phyloP scores from a whole-genome alignment of 805 yeast genomes.

The Schizosaccharomyces japonicus region DNA sequence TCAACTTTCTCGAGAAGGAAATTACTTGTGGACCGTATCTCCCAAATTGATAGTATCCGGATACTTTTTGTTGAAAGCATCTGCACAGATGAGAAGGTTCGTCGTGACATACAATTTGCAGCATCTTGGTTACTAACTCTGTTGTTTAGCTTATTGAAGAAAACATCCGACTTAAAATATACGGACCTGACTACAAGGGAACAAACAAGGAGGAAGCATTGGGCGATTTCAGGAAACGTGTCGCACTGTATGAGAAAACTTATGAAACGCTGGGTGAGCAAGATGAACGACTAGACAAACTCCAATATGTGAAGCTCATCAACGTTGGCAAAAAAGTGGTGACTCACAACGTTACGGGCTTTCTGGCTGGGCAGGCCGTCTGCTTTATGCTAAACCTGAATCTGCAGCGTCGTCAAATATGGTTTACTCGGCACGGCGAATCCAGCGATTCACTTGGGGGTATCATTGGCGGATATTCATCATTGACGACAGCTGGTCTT shows the following conservation, averaged over 20 bases:
- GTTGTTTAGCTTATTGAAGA: slow-evolving; percentile 31
- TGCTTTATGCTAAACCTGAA: slow-evolving; percentile 90
- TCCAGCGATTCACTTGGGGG: slow-evolving; percentile 78
- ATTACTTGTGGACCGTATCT: slow-evolving; percentile 32
- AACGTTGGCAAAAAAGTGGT: slow-evolving; percentile 76
- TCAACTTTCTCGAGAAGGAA: slow-evolving; percentile 52
- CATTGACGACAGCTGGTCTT: slow-evolving; percentile 60
- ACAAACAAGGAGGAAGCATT: slow-evolving; percentile 49
- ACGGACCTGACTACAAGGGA: slow-evolving; percentile 59
- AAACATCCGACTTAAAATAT: slow-evolving; percentile 62
- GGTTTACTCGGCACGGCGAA: slow-evolving; percentile 92
- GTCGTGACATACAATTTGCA: slow-evolving; percentile 26
- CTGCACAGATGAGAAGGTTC: slow-evolving; percentile 62
- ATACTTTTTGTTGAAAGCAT: slow-evolving; percentile 83
- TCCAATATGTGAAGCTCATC: slow-evolving; percentile 68
- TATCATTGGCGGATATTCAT: slow-evolving; percentile 87
- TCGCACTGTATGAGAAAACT: slow-evolving; percentile 43
- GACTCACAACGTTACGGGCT: slow-evolving; percentile 66
- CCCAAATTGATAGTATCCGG: slow-evolving; percentile 40
- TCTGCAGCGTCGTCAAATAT: slow-evolving; percentile 72
- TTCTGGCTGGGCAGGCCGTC: slow-evolving; percentile 75
- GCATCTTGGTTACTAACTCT: background rate
- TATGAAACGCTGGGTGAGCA: slow-evolving; percentile 53
- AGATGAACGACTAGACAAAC: slow-evolving; percentile 28
- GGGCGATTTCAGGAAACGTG: slow-evolving; percentile 47